A percentile compares a stretch with the other conserved stretches of the same genome.
phyloP scores from a whole-genome alignment of 2,329 filamentous ascomycete genomes.

The Alternaria ventricosa region DNA sequence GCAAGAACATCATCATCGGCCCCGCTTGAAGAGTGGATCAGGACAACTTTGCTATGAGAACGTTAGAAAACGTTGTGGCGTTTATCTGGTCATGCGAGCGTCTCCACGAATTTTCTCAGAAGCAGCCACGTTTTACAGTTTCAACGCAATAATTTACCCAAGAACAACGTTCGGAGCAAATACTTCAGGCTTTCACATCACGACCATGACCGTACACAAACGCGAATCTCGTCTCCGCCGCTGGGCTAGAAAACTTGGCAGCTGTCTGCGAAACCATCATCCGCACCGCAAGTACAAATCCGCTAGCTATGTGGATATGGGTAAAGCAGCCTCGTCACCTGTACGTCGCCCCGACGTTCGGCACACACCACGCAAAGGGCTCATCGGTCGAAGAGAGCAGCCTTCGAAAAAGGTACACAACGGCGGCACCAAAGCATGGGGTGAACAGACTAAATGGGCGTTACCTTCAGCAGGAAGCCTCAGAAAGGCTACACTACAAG shows the following conservation, averaged over 20 bases:
- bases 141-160: background rate
- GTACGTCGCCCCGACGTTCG: background rate
- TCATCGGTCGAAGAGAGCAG: background rate
- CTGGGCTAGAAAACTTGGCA: constrained; percentile 9
- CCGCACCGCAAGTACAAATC: constrained; percentile 6
- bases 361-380: background rate
- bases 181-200: too few species aligned
- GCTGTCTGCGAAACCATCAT: constrained; percentile 4
- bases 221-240: constrained; percentile 2
- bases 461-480: constrained; percentile 9
- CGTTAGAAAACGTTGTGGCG: background rate
- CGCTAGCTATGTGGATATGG: constrained; percentile 1
- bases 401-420: background rate
- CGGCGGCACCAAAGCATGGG: background rate
- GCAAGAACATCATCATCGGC: constrained; percentile 5
- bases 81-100: background rate
- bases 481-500: background rate
- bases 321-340: background rate
- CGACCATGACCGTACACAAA: background rate
- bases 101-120: background rate
- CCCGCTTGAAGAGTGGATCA: background rate
- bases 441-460: background rate
- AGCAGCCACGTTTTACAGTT: background rate
- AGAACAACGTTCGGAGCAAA: too few species aligned
- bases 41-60: background rate